Percentiles rank a stretch among this genome's conserved stretches.
Conservation (phyloP, 352 stramenopile species). For the Nothophytophthora sp. region DNA sequence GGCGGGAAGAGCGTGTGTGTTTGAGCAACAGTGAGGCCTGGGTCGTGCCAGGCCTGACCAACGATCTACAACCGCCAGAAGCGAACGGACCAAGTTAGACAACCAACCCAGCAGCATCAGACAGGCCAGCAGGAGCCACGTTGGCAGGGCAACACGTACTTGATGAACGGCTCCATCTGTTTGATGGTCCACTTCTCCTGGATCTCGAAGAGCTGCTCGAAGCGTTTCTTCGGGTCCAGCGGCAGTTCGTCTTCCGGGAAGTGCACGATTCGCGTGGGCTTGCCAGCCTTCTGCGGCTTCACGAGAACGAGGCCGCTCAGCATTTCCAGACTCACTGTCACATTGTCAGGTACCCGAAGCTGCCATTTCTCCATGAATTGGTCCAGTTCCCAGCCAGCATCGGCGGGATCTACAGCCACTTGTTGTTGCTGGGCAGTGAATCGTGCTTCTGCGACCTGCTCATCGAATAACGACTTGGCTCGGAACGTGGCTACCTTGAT, state of each 20-base stretch:
- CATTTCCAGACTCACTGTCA: constrained; percentile 64
- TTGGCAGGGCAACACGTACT: constrained; percentile 34
- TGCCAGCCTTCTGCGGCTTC: constrained; percentile 39
- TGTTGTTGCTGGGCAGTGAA: constrained; percentile 38
- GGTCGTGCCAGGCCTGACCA: constrained; percentile 62
- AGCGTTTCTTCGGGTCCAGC: constrained; percentile 73
- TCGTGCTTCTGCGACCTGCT: constrained; percentile 42
- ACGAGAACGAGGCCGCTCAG: constrained; percentile 65
- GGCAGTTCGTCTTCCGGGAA: constrained; percentile 68
- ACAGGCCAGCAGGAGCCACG: not conserved
- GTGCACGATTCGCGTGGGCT: constrained; percentile 53
- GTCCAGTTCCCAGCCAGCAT: constrained; percentile 52
- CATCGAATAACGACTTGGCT: constrained; percentile 74
- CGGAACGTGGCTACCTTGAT: constrained; percentile 74
- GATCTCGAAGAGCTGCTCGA: constrained; percentile 73
- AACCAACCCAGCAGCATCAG: constrained; percentile 1
- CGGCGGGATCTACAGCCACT: constrained; percentile 16
- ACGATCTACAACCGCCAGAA: constrained; percentile 33
- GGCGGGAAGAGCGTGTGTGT: constrained; percentile 77
- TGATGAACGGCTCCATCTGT: constrained; percentile 83
- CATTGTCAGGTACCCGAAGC: constrained; percentile 65
- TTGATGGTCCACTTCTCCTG: constrained; percentile 86
- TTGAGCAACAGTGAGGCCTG: constrained; percentile 82
- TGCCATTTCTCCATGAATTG: constrained; percentile 87
- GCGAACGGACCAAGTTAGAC: constrained; percentile 7